Percentiles rank a stretch among this genome's conserved stretches.
Conservation (phyloP, 2,329 filamentous ascomycete species). For the Metarhizium sp. region DNA sequence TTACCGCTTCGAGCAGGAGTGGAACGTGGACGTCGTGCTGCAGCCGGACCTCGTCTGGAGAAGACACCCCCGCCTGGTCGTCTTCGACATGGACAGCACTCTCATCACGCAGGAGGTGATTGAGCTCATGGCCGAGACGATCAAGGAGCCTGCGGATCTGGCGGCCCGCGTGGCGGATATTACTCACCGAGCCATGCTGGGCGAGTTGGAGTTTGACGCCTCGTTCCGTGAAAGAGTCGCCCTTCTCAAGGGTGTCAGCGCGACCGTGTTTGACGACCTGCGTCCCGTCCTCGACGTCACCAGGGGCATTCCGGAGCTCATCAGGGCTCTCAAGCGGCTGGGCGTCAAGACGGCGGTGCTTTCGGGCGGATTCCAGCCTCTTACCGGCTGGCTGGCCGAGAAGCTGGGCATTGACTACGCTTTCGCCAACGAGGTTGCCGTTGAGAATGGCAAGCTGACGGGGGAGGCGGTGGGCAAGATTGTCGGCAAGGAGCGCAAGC, state of each 20-base stretch:
- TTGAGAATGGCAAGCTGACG: constrained; percentile 53
- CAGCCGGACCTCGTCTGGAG: constrained; percentile 67
- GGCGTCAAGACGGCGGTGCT: constrained; percentile 85
- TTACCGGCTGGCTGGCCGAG: constrained; percentile 77
- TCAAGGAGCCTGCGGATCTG: constrained; percentile 60
- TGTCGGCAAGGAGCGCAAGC: constrained; percentile 68
- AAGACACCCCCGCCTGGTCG: constrained; percentile 73
- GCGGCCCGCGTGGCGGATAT: constrained; percentile 77
- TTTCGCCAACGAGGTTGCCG: constrained; percentile 73
- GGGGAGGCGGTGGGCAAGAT: constrained; percentile 65
- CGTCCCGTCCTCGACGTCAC: constrained; percentile 71
- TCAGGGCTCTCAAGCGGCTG: constrained; percentile 63
- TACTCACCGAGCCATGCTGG: constrained; percentile 89
- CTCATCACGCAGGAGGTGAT: constrained; percentile 97
- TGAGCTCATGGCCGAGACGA: constrained; percentile 79
- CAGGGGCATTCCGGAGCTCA: constrained; percentile 65
- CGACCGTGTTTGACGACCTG: constrained; percentile 69
- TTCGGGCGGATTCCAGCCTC: constrained; percentile 83
- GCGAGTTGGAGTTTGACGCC: constrained; percentile 83
- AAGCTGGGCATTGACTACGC: constrained; percentile 81
- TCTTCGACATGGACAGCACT: constrained; percentile 99
- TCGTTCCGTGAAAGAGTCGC: constrained; percentile 74
- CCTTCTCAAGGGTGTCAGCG: constrained; percentile 72
- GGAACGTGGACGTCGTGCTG: constrained; percentile 78
- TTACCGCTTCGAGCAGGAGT: constrained; percentile 77